phyloP scores from a whole-genome alignment of 768 basidiomycete species.

The Lactifluus pinguis region DNA sequence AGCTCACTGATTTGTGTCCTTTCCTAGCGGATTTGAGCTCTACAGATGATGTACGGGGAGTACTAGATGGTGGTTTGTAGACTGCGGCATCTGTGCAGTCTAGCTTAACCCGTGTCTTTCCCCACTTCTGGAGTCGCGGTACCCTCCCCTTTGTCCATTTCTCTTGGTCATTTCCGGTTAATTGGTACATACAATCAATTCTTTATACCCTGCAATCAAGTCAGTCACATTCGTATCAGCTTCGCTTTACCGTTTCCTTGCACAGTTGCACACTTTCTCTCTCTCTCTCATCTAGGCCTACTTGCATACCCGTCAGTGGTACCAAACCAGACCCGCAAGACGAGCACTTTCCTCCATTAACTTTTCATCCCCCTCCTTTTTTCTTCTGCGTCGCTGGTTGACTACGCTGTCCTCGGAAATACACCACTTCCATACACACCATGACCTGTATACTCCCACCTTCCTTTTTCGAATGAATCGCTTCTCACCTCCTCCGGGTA shows the following conservation, averaged over 20 bases:
- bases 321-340: not conserved
- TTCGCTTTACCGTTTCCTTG: not conserved
- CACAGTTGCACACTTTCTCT: conserved; percentile 6
- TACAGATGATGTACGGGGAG: conserved; percentile 86
- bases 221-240: conserved; percentile 20
- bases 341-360: too few species aligned
- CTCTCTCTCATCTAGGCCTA: not conserved
- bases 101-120: not conserved
- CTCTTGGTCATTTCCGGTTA: conserved; percentile 18
- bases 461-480: not conserved
- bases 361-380: not conserved
- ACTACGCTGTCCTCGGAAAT: conserved; percentile 8
- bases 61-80: conserved; percentile 79
- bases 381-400: conserved; percentile 4
- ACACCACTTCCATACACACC: not conserved
- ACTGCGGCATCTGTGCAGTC: not conserved
- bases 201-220: conserved; percentile 21
- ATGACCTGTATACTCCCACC: conserved; percentile 6
- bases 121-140: not conserved
- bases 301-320: conserved; percentile 4
- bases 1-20: conserved; percentile 89
- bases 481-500: not conserved
- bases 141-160: conserved; percentile 10
- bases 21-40: conserved; percentile 83
- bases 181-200: conserved; percentile 23